Base-by-base conservation (phyloP, 2,329 filamentous ascomycete genomes). In the Trichothecium sympodiale region DNA sequence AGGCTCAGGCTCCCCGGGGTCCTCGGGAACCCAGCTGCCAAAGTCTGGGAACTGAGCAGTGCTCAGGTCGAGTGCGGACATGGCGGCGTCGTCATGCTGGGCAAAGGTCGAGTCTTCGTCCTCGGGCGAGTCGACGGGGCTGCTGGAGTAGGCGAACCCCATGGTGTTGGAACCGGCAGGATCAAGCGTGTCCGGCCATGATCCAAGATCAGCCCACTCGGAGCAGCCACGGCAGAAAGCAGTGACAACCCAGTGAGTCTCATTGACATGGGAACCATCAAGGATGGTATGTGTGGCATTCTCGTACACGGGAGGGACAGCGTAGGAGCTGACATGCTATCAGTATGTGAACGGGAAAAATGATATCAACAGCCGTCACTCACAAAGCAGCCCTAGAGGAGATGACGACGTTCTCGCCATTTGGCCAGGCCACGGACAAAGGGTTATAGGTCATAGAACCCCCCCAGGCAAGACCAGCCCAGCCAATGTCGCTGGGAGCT, bases 371-470 rank as follows among this genome's bases (percentile, higher is more conserved):
- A n/a, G n/a, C n/a, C n/a, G n/a, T n/a, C 12, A 53, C 52, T 43
- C 45, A 60, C 57, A 52, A 55, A 9, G 55, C 56, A 44, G 57
- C 57, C 16, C 57, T 46, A 7, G 55, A 55, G 2, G 56, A 56
- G 13, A 56, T 53, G 2, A 58, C 52, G 8, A 54, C 56, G 13
- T 47, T 55, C 5, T 49, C 52, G n/a, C 54, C 59, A 41, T 60
- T 62, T 15, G 52, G 42, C 64, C 64, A 67, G 4, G 55, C 54
- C 18, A 66, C 41, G 2, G 60, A 55, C 0, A 66, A 47, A 3
- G 64, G 64, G 29, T 59, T 58, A 39, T 63, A 61, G 5, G 59
- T 55, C 64, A 66, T 67, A 8, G 54, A 52, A 5, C 60, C 61
- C 17, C 61, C 62, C 61, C 61, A 66, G 9, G 61, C 54, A 14